These are phyloP conservation scores for Beauveria sp. DNA, from an alignment of 2,329 filamentous ascomycete species.

Conservation along the genomic window DNA sequence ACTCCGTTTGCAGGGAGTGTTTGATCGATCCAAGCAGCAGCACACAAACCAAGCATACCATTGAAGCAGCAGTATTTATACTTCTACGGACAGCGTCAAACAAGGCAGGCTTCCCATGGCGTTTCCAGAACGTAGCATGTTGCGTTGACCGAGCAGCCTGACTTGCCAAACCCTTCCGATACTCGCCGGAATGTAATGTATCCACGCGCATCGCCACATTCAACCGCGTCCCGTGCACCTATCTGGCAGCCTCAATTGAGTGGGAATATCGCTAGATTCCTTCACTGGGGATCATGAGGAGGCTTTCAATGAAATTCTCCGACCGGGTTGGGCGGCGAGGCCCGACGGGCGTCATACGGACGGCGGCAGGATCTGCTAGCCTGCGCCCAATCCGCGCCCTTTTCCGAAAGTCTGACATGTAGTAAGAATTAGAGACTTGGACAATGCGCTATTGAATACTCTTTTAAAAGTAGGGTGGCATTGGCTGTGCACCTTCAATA, in stretches of 20 bases:
- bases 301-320: neutral
- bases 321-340: neutral
- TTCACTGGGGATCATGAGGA: neutral
- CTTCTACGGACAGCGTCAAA: neutral
- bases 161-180: neutral
- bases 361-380: neutral
- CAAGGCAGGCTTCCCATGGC: neutral
- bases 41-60: no score
- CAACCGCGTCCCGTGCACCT: no score
- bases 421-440: neutral
- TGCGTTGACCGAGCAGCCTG: neutral
- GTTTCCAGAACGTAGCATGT: neutral
- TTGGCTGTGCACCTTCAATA: neutral
- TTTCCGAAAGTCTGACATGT: neutral
- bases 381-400: neutral
- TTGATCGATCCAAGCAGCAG: neutral
- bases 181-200: neutral
- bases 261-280: neutral
- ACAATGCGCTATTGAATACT: neutral
- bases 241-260: neutral
- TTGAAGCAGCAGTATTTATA: neutral
- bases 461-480: neutral
- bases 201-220: neutral
- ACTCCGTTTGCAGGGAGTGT: neutral
- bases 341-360: neutral